Evolutionary conservation across 2,329 filamentous ascomycete species (phyloP).

Genomic region (Fusarium ambrosium): DNA sequence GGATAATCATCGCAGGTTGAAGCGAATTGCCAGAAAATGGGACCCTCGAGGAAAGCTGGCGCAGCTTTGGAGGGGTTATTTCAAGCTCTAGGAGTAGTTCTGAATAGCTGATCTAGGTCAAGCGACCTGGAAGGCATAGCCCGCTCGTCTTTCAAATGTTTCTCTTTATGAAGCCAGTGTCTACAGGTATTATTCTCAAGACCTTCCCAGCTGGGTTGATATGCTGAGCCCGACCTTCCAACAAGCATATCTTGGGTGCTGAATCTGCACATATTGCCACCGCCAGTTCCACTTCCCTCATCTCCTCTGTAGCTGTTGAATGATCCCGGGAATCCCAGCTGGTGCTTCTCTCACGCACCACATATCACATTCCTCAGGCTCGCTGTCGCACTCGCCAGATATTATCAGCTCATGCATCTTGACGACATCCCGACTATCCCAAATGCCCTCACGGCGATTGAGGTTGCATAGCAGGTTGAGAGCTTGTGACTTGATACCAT

Average conservation of each 20-base stretch:
- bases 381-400: not conserved
- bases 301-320: not conserved
- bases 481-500: not conserved
- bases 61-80: slow-evolving; percentile 15
- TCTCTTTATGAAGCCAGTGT: not conserved
- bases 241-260: not conserved
- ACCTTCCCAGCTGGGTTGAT: not conserved
- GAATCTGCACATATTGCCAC: not conserved
- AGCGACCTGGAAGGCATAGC: not conserved
- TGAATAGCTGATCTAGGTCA: slow-evolving; percentile 20
- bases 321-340: not conserved
- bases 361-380: not conserved
- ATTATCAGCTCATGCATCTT: not conserved
- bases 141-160: not conserved
- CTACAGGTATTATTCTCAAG: not conserved
- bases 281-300: not conserved
- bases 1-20: slow-evolving; percentile 14
- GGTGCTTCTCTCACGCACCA: not conserved
- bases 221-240: not conserved
- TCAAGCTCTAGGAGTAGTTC: slow-evolving; percentile 34
- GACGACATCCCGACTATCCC: not conserved
- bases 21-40: slow-evolving; percentile 14
- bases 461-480: not conserved
- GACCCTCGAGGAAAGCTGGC: slow-evolving; percentile 17
- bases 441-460: not conserved